These are phyloP conservation scores for Metarhizium brunneum DNA, from an alignment of 2,329 filamentous ascomycete genomes.

Conservation along the genomic window DNA sequence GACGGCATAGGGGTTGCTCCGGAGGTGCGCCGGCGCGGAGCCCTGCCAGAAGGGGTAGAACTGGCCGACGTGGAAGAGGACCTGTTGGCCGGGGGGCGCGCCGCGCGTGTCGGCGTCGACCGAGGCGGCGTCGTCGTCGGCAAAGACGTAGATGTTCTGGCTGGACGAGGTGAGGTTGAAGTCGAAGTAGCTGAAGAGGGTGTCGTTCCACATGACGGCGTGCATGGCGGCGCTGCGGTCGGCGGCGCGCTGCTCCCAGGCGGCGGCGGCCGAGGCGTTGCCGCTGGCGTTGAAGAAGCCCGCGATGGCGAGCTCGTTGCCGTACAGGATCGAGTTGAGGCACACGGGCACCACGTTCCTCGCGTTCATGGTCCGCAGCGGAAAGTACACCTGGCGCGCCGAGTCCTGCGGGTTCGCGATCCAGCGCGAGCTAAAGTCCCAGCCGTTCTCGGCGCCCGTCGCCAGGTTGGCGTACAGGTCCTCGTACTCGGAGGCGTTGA, in stretches of 20 bases:
- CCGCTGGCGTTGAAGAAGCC: constrained; percentile 41
- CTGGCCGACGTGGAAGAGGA: constrained; percentile 49
- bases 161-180: constrained; percentile 52
- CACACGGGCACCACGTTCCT: constrained; percentile 52
- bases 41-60: constrained; percentile 64
- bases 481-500: constrained; percentile 43
- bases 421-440: constrained; percentile 55
- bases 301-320: constrained; percentile 52
- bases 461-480: constrained; percentile 53
- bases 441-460: constrained; percentile 55
- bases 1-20: constrained; percentile 49
- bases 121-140: constrained; percentile 30
- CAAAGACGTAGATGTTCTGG: constrained; percentile 45
- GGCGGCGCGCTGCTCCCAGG: constrained; percentile 40
- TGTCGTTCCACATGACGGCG: constrained; percentile 54
- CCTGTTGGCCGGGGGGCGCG: constrained; percentile 45
- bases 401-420: constrained; percentile 48
- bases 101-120: constrained; percentile 17
- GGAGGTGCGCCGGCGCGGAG: constrained; percentile 47
- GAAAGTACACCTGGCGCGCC: constrained; percentile 52
- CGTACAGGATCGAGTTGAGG: constrained; percentile 59
- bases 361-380: constrained; percentile 53
- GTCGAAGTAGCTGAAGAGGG: constrained; percentile 57
- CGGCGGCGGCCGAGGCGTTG: constrained; percentile 37
- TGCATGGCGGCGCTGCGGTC: constrained; percentile 53